Evolutionary conservation across 352 stramenopile species (phyloP).

Genomic region (Globisporangium spinosum): DNA sequence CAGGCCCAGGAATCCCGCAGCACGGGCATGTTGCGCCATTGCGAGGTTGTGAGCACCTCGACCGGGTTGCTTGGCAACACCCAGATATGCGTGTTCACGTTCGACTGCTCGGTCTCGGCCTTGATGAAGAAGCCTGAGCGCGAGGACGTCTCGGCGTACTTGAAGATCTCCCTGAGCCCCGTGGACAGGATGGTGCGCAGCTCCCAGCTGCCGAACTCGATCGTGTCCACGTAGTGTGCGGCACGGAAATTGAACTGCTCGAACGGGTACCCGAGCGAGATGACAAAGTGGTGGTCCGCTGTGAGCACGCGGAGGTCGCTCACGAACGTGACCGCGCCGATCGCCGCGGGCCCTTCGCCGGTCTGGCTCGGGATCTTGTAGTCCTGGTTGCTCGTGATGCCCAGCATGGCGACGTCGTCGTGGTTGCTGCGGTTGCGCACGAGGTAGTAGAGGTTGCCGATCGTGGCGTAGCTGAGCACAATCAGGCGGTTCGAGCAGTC

Average conservation of each 20-base stretch:
- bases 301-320: constrained; percentile 24
- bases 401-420: constrained; percentile 26
- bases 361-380: constrained; percentile 31
- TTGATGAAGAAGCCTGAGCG: constrained; percentile 6
- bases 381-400: constrained; percentile 33
- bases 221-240: constrained; percentile 29
- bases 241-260: constrained; percentile 18
- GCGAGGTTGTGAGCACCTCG: background rate
- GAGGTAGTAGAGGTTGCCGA: constrained; percentile 37
- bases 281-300: constrained; percentile 23
- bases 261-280: constrained; percentile 35
- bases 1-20: constrained; percentile 47
- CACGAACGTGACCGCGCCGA: constrained; percentile 29
- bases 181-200: constrained; percentile 26
- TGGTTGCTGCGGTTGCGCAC: constrained; percentile 26
- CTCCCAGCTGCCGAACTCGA: constrained; percentile 26
- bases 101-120: constrained; percentile 12
- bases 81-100: constrained; percentile 14
- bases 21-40: constrained; percentile 5
- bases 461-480: constrained; percentile 22
- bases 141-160: constrained; percentile 7
- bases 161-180: background rate
- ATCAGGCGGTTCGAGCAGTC: constrained; percentile 37
- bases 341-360: constrained; percentile 24
- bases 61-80: background rate